phyloP scores from a whole-genome alignment of 768 basidiomycete genomes.

The Mycena chlorophos region DNA sequence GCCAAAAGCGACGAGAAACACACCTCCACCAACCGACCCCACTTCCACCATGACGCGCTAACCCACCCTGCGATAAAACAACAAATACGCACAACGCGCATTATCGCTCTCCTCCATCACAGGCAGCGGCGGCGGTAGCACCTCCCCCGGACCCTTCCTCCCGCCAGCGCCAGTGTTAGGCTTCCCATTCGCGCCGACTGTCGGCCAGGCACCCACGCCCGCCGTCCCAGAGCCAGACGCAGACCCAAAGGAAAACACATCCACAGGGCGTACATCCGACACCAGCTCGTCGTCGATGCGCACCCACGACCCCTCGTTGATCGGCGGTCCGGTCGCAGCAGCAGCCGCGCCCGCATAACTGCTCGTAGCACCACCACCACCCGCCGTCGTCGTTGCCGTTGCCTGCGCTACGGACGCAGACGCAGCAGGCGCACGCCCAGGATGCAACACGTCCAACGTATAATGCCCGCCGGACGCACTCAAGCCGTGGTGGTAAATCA shows the following conservation, averaged over 20 bases:
- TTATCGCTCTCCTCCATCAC: conserved; percentile 54
- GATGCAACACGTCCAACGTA: conserved; percentile 86
- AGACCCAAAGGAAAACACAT: conserved; percentile 65
- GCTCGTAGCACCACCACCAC: too few relatives aligned
- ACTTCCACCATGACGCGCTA: conserved; percentile 3
- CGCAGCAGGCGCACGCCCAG: conserved; percentile 43
- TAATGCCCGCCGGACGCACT: conserved; percentile 95
- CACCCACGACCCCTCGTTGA: conserved; percentile 67
- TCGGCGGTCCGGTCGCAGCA: neutral
- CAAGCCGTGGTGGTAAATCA: conserved; percentile 89
- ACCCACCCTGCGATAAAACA: conserved; percentile 76
- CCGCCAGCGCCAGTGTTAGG: neutral
- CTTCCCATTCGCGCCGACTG: conserved; percentile 26
- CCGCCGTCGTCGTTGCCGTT: neutral
- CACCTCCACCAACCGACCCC: neutral
- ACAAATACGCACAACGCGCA: conserved; percentile 74
- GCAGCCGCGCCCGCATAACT: neutral
- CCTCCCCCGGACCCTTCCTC: conserved; percentile 37
- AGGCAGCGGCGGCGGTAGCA: too few relatives aligned
- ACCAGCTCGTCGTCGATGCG: conserved; percentile 93
- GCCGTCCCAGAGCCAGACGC: neutral
- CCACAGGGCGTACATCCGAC: conserved; percentile 67
- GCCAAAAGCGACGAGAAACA: too few relatives aligned
- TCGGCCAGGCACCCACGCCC: neutral
- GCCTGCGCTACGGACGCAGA: neutral